A percentile compares a stretch with the other conserved stretches of the same genome.
phyloP scores from a whole-genome alignment of 2,329 filamentous ascomycete genomes.

The Talaromyces albobiverticillius region DNA sequence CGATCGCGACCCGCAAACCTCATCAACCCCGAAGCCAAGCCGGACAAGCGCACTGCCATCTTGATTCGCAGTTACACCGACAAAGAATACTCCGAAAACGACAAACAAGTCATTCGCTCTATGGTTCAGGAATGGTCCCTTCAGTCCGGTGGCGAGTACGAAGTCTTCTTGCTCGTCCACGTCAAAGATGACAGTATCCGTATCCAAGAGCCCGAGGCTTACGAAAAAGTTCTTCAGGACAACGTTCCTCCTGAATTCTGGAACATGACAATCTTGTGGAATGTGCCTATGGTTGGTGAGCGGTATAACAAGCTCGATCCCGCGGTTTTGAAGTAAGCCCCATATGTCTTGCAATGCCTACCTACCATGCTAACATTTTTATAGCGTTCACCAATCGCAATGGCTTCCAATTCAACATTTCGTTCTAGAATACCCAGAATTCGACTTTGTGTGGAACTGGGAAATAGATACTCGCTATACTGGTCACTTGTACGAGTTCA shows the following conservation, averaged over 20 bases:
- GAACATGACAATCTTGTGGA: conserved; percentile 35
- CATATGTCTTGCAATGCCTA: too few species aligned
- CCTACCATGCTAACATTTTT: conserved; percentile 1
- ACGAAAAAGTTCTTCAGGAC: conserved; percentile 13
- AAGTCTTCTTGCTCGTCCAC: conserved; percentile 73
- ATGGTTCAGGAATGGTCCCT: conserved; percentile 77
- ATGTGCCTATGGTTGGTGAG: conserved; percentile 18
- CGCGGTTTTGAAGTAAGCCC: conserved; percentile 13
- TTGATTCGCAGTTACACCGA: conserved; percentile 81
- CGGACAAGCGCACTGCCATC: conserved; percentile 61
- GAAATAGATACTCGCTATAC: conserved; percentile 67
- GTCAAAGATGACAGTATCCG: conserved; percentile 70
- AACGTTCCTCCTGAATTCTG: conserved; percentile 29
- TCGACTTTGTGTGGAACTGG: conserved; percentile 68
- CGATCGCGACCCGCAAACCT: conserved; percentile 17
- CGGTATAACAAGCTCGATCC: conserved; percentile 18
- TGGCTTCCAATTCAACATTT: conserved; percentile 58
- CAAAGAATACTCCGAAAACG: conserved; percentile 74
- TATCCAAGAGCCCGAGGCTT: conserved; percentile 26
- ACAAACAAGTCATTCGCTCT: conserved; percentile 76
- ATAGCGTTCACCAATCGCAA: conserved; percentile 16
- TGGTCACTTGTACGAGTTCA: conserved; percentile 67
- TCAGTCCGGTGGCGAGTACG: conserved; percentile 72
- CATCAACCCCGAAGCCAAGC: conserved; percentile 35
- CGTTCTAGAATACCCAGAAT: conserved; percentile 61